These are phyloP conservation scores for Zychaea mexicana DNA, from an alignment of 371 early-diverging fungal species.

Conservation along the genomic window DNA sequence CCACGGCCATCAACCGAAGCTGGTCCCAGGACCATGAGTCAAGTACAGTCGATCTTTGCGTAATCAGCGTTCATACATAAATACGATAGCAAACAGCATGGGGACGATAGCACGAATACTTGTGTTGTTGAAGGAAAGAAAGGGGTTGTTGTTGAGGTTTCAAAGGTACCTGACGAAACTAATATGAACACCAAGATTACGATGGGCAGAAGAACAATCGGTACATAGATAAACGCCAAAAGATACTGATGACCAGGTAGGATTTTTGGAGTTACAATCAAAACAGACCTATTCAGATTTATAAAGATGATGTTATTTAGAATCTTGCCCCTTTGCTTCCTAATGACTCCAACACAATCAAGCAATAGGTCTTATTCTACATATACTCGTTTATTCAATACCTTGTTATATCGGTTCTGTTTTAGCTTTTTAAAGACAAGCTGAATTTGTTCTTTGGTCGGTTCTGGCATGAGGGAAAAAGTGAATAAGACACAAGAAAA, in stretches of 20 bases:
- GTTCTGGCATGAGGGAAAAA: conserved; percentile 52
- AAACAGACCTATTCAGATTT: conserved; percentile 82
- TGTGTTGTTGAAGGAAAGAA: too few species aligned
- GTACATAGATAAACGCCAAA: conserved; percentile 98
- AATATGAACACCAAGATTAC: conserved; percentile 95
- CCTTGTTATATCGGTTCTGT: conserved; percentile 81
- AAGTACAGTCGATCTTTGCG: conserved; percentile 76
- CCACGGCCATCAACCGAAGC: conserved; percentile 91
- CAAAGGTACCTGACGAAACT: conserved; percentile 95
- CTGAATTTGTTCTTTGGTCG: conserved; percentile 76
- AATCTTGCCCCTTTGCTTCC: not conserved
- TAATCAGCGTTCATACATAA: not conserved
- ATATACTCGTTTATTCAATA: conserved; percentile 24
- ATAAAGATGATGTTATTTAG: not conserved
- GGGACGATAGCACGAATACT: too few species aligned
- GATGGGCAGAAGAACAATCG: conserved; percentile 96
- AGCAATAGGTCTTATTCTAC: not conserved
- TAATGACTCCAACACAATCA: not conserved
- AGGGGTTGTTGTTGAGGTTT: too few species aligned
- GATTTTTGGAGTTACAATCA: conserved; percentile 96
- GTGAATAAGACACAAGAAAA: too few species aligned
- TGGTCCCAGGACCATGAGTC: conserved; percentile 96
- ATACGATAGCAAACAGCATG: not conserved
- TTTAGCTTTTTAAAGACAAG: conserved; percentile 81
- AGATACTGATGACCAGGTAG: conserved; percentile 96